Evolutionary conservation across 768 basidiomycete genomes (phyloP).

Genomic region (Boletus barrowsii): DNA sequence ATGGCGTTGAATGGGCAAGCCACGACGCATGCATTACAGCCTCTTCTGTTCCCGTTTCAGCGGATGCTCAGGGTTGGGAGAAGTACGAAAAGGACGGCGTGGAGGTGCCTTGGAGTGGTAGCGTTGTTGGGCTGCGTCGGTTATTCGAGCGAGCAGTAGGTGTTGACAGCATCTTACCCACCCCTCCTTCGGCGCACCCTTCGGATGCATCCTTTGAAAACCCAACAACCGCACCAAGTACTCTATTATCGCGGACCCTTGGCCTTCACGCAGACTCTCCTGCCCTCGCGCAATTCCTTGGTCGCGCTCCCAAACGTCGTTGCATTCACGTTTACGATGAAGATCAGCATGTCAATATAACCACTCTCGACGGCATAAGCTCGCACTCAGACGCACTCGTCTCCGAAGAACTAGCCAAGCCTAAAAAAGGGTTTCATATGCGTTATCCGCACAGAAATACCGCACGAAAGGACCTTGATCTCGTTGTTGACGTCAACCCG

Average conservation of each 20-base stretch:
- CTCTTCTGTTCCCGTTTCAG: slow-evolving; percentile 38
- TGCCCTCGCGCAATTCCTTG: slow-evolving; percentile 49
- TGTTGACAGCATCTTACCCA: slow-evolving; percentile 23
- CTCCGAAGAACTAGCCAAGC: not conserved
- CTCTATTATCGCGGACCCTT: slow-evolving; percentile 45
- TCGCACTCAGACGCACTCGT: not conserved
- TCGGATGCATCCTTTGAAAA: slow-evolving; percentile 5
- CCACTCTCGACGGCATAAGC: slow-evolving; percentile 8
- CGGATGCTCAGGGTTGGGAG: slow-evolving; percentile 33
- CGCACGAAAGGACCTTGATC: slow-evolving; percentile 39
- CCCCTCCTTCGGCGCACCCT: slow-evolving; percentile 1
- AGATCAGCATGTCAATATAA: slow-evolving; percentile 35
- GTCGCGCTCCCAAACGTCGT: slow-evolving; percentile 40
- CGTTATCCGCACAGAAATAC: slow-evolving; percentile 39
- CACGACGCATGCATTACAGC: slow-evolving; percentile 51
- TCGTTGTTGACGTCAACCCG: slow-evolving; percentile 11
- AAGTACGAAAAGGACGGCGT: slow-evolving; percentile 39
- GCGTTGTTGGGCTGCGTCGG: slow-evolving; percentile 43
- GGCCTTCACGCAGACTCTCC: slow-evolving; percentile 52
- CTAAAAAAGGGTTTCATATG: slow-evolving; percentile 33
- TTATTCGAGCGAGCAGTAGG: slow-evolving; percentile 53
- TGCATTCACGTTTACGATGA: slow-evolving; percentile 38
- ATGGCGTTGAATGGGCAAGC: slow-evolving; percentile 45
- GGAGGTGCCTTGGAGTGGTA: slow-evolving; percentile 31
- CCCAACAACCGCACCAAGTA: slow-evolving; percentile 24